Conservation (phyloP, 2,329 filamentous ascomycete species). For the Apiospora hydei region DNA sequence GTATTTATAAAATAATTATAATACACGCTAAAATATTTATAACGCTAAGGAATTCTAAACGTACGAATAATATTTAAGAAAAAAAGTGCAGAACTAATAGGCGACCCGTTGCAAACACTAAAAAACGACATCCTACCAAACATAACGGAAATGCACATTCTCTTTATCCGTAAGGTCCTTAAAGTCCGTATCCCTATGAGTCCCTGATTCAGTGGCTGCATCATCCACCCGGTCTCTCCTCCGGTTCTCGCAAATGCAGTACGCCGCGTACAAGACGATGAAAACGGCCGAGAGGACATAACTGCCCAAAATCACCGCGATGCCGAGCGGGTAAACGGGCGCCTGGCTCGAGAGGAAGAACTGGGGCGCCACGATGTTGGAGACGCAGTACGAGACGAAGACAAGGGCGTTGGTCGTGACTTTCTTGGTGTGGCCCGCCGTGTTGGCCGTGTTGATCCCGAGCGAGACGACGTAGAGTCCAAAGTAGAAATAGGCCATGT, state of each 20-base stretch:
- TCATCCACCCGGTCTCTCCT: constrained; percentile 37
- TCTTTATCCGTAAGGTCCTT: constrained; percentile 46
- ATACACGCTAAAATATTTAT: too few species aligned
- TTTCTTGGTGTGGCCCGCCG: constrained; percentile 59
- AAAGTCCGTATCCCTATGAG: constrained; percentile 42
- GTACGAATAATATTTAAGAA: too few species aligned
- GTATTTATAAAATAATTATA: too few species aligned
- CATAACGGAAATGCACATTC: constrained; percentile 41
- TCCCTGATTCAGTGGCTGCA: constrained; percentile 19
- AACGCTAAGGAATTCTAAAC: too few species aligned
- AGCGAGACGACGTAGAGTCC: constrained; percentile 39
- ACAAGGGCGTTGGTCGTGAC: constrained; percentile 55
- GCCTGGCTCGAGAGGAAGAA: constrained; percentile 47
- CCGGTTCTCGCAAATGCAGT: constrained; percentile 43
- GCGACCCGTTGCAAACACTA: too few species aligned
- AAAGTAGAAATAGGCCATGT: constrained; percentile 43
- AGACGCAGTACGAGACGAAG: constrained; percentile 45
- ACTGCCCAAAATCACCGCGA: constrained; percentile 37
- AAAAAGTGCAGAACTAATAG: too few species aligned
- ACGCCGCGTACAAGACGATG: constrained; percentile 39
- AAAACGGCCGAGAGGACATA: constrained; percentile 40
- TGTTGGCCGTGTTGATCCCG: constrained; percentile 35
- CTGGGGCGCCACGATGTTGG: constrained; percentile 50
- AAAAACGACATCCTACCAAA: constrained; percentile 29
- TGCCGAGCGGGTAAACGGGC: constrained; percentile 43